Evolutionary conservation across 2,329 filamentous ascomycete species (phyloP).

Genomic region (Atkinsonella hypoxylon): DNA sequence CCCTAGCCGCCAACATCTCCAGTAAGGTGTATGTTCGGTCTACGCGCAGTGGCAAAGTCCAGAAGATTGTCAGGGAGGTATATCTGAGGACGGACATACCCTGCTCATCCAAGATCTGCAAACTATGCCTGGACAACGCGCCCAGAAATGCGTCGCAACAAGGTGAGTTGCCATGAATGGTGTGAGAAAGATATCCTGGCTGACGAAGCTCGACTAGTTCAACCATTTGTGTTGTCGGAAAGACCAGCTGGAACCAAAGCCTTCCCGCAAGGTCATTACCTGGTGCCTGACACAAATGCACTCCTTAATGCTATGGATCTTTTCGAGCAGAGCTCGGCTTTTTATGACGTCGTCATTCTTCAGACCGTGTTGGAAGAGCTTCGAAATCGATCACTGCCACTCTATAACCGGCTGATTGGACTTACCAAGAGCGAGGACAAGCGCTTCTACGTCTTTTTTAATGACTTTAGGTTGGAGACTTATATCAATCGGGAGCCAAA

Average conservation of each 20-base stretch:
- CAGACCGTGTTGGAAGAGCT: constrained; percentile 96
- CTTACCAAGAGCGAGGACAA: constrained; percentile 94
- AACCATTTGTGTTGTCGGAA: constrained; percentile 79
- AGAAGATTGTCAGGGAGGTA: constrained; percentile 95
- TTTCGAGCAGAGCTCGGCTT: constrained; percentile 82
- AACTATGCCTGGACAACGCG: constrained; percentile 58
- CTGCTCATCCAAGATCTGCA: constrained; percentile 86
- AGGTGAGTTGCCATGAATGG: constrained; percentile 35
- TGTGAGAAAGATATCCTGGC: not conserved
- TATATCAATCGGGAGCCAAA: constrained; percentile 62
- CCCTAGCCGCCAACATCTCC: constrained; percentile 61
- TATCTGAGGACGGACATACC: constrained; percentile 95
- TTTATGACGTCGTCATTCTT: constrained; percentile 92
- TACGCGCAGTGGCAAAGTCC: constrained; percentile 90
- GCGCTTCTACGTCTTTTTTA: constrained; percentile 97
- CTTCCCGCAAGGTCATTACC: constrained; percentile 81
- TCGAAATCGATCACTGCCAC: constrained; percentile 80
- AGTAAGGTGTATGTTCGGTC: constrained; percentile 95
- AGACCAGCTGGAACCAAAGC: constrained; percentile 71
- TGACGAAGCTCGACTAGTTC: constrained; percentile 34
- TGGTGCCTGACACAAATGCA: constrained; percentile 93
- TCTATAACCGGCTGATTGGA: constrained; percentile 86
- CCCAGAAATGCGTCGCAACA: constrained; percentile 70
- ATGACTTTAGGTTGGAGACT: constrained; percentile 91
- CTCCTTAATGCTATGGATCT: constrained; percentile 93